These are phyloP conservation scores for Globisporangium radiosum DNA, from an alignment of 352 stramenopile species.

Conservation along the genomic window DNA sequence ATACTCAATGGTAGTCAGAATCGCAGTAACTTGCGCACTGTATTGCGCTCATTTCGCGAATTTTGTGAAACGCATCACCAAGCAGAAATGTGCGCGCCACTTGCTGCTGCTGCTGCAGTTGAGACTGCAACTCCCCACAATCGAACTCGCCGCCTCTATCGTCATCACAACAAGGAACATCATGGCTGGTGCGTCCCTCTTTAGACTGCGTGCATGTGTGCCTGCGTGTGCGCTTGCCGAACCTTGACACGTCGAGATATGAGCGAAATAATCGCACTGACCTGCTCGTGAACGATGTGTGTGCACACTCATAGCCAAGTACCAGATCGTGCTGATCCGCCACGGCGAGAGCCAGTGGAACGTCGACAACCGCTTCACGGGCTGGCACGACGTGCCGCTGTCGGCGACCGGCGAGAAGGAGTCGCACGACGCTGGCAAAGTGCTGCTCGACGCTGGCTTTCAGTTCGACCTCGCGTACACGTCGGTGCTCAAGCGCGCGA, in stretches of 20 bases:
- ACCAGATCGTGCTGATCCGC: slow-evolving; percentile 87
- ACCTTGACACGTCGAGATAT: too few relatives aligned
- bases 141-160: background rate
- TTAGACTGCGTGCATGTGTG: too few relatives aligned
- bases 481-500: slow-evolving; percentile 95
- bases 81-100: background rate
- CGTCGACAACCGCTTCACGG: slow-evolving; percentile 98
- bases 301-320: slow-evolving; percentile 41
- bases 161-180: background rate
- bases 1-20: background rate
- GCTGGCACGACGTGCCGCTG: slow-evolving; percentile 96
- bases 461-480: slow-evolving; percentile 95
- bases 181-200: too few relatives aligned
- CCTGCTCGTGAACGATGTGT: too few relatives aligned
- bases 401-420: slow-evolving; percentile 86
- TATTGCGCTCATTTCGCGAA: background rate
- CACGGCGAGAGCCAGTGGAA: slow-evolving; percentile 98
- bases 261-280: too few relatives aligned
- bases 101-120: too few relatives aligned
- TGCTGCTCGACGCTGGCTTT: slow-evolving; percentile 91
- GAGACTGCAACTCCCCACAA: too few relatives aligned
- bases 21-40: background rate
- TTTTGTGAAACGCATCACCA: background rate
- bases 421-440: slow-evolving; percentile 91
- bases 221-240: too few relatives aligned